Evolutionary conservation across 2,329 filamentous ascomycete genomes (phyloP), one percentile per base, ranked within the genome.

Genomic region (Exophiala xenobiotica): DNA sequence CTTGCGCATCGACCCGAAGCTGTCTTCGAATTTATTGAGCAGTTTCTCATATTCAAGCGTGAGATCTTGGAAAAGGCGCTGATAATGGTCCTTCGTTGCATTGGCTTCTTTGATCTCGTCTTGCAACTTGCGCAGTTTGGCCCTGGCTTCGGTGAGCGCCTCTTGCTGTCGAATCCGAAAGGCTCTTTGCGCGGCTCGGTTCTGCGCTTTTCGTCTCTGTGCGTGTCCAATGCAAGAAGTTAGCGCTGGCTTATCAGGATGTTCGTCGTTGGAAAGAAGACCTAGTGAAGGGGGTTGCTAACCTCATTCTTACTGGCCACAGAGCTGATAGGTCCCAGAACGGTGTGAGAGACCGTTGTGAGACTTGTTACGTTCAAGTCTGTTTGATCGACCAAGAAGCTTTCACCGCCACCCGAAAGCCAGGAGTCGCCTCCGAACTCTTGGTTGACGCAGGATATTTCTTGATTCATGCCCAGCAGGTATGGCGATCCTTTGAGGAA

Each of bases 141-240:
- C 24, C 4, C 24, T 45, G 7, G 47, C 52, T 14, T 51, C 43
- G n/a, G n/a, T n/a, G 31, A 54, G 44, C 4, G 52, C 52, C 73
- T 88, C 92, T 70, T 96, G 91, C 72, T 96, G 96, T 56, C 91
- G 87, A 69, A 96, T 90, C 47, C 91, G 84, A 78, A 96, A 96
- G 3, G 91, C 91, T 52, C 91, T 83, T 71, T 96, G 91, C 6
- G 91, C 91, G 6, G 90, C 90, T 60, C 91, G 82, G 63, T 96
- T 96, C 67, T 96, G 91, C 5, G 93, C 93, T 74, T 97, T 97
- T 61, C 72, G 71, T 64, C 74, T 75, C 73, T 75, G 19, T 11
- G 16, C 27, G 9, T n/a, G n/a, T n/a, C n/a, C n/a, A n/a, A n/a
- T n/a, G n/a, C n/a, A n/a, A n/a, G n/a, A n/a, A n/a, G n/a, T n/a